Evolutionary conservation across 176 grass and related monocot species (phyloP), one percentile per base, ranked within the genome.

Genomic region (Echinochloa phyllopogon): DNA sequence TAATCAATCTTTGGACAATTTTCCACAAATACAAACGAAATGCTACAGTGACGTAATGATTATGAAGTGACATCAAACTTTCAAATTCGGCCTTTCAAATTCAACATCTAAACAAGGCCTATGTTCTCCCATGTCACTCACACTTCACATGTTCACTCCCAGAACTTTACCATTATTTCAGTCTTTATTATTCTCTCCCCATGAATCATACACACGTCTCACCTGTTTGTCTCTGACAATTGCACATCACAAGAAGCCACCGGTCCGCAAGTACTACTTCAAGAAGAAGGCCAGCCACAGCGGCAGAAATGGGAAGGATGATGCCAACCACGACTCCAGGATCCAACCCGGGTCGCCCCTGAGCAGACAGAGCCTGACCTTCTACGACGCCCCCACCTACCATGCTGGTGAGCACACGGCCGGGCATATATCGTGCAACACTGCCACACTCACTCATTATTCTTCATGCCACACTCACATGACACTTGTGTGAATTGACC

Each of bases 251-350:
- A 76, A 90, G 89, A 79, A 86, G 69, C 85, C 85, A 48, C 80
- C 84, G 52, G 85, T 87, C 69, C 84, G 42, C 75, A 79, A 69
- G 75, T 91, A 84, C 81, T 91, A 87, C 80, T 87, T 60, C 75
- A 84, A 79, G 75, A 91, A 84, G 69, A 87, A 71, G 69, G 23
- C 84, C 56, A 74, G 75, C 53, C 61, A 62, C 37, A 38, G 24
- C 62, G 76, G 60, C 81, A 84, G 75, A 87, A 91, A 80, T 51
- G 75, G 61, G 69, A 84, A 75, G 69, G 75, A 87, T 74, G 80
- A 50, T 41, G 21, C 42, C 75, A 59, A 78, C 45, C 72, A 81
- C 38, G 45, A 86, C 45, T 79, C 68, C 61, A 63, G 56, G 69
- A 84, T 21, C 75, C 75, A 84, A 47, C 0, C 67, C 75, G 52